Conservation (phyloP, 495 filamentous ascomycete species). For the Pyrenula aspistea region DNA sequence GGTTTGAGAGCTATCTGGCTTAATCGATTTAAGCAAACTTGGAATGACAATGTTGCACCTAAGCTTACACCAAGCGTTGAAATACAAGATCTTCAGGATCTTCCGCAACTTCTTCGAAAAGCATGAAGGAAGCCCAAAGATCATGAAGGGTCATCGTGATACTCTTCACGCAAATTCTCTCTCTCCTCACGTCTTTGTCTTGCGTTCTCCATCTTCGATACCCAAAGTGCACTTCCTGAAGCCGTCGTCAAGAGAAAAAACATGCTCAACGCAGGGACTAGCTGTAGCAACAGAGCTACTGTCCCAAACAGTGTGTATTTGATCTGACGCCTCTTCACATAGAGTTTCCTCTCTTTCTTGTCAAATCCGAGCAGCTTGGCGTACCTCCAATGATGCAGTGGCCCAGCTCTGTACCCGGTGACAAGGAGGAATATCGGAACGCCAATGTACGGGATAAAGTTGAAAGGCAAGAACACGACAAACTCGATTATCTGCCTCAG, state of each 20-base stretch:
- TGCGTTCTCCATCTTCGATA: conserved; percentile 38
- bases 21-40: conserved; percentile 39
- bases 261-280: conserved; percentile 53
- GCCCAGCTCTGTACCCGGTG: conserved; percentile 52
- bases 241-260: conserved; percentile 55
- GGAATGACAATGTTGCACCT: conserved; percentile 22
- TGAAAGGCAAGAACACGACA: conserved; percentile 53
- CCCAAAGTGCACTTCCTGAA: conserved; percentile 52
- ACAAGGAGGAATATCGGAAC: conserved; percentile 50
- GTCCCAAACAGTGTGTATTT: conserved; percentile 59
- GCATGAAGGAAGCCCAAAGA: conserved; percentile 5
- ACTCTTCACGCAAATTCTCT: not conserved
- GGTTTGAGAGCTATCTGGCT: conserved; percentile 58
- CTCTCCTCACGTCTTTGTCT: conserved; percentile 4
- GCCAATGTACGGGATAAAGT: conserved; percentile 52
- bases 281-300: conserved; percentile 45
- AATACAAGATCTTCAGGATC: conserved; percentile 7
- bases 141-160: conserved; percentile 9
- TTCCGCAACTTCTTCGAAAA: conserved; percentile 18
- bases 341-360: conserved; percentile 44
- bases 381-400: conserved; percentile 57
- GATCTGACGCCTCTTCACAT: conserved; percentile 35
- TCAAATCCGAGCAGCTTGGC: conserved; percentile 45
- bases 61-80: conserved; percentile 9
- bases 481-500: conserved; percentile 68